Conservation (phyloP, 1,284 basidiomycete genomes). For the Cutaneotrichosporon curvatum region DNA sequence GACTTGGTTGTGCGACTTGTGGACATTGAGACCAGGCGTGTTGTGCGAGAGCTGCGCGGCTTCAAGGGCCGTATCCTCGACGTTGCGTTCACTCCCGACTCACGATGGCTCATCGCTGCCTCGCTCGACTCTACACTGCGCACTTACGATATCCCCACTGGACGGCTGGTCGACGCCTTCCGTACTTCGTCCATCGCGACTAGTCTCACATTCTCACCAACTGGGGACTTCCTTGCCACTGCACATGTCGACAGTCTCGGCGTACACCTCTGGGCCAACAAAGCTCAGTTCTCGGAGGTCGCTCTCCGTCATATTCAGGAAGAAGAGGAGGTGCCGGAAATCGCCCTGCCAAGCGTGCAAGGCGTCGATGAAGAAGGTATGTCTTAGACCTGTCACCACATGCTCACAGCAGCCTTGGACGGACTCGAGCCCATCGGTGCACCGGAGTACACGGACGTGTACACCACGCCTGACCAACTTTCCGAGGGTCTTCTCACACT, state of each 20-base stretch:
- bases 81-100: slow-evolving; percentile 84
- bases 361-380: slow-evolving; percentile 58
- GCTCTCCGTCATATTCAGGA: slow-evolving; percentile 65
- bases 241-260: slow-evolving; percentile 90
- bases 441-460: slow-evolving; percentile 56
- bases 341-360: slow-evolving; percentile 73
- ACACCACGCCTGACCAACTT: slow-evolving; percentile 76
- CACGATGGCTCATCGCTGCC: slow-evolving; percentile 81
- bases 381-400: slow-evolving; percentile 46
- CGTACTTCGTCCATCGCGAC: slow-evolving; percentile 82
- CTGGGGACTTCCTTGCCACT: slow-evolving; percentile 92
- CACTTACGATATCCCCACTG: slow-evolving; percentile 93
- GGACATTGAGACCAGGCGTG: slow-evolving; percentile 80
- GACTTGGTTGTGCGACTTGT: slow-evolving; percentile 76
- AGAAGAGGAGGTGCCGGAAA: slow-evolving; percentile 65
- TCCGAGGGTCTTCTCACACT: slow-evolving; percentile 82
- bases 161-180: slow-evolving; percentile 86
- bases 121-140: slow-evolving; percentile 87
- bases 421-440: slow-evolving; percentile 58
- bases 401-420: slow-evolving; percentile 58
- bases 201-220: slow-evolving; percentile 84
- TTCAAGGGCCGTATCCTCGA: slow-evolving; percentile 76
- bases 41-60: slow-evolving; percentile 80
- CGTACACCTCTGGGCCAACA: slow-evolving; percentile 93
- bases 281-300: slow-evolving; percentile 84